Evolutionary conservation across 2,329 filamentous ascomycete species (phyloP), one percentile per base, ranked within the genome.

Genomic region (Epichloe hybrida): DNA sequence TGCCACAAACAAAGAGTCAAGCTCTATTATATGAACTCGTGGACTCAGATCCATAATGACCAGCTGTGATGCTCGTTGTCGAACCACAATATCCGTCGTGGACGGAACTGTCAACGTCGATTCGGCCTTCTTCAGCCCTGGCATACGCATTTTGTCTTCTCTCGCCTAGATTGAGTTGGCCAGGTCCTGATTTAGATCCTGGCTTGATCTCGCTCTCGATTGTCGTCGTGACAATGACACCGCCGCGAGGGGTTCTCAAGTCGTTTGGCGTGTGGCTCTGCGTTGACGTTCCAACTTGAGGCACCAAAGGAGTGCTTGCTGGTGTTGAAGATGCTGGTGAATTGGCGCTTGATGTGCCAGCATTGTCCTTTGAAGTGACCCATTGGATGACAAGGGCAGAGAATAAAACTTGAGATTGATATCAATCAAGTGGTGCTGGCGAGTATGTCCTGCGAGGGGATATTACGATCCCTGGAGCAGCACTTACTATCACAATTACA

Each of bases 311-410:
- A 5, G n/a, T 39, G 17, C 15, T 27, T 7, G 11, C n/a, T 2
- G 35, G 15, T n/a, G 40, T 45, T 13, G 50, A 48, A 27, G 46
- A 21, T 20, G 45, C 17, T 31, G 46, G 21, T n/a, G 21, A 45
- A 3, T 45, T 49, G 20, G 51, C 59, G 53, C 53, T 61, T 15
- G 61, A 58, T 12, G 61, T 66, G 42, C 62, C 66, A n/a, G 65
- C 63, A 50, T 66, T 71, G 58, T 75, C 72, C 44, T 62, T 66
- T 13, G 69, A 72, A 0, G 72, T 75, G 41, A 80, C 72, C 79
- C 79, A 83, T 52, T 82, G 79, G 41, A 83, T 71, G n/a, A 83
- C 74, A 3, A 79, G 57, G 20, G 76, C 74, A 13, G 74, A 79
- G 62, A 82, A 80, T 34, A 81, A 69, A 15, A 81, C 77, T 79